phyloP scores from a whole-genome alignment of 345 rosid genomes.

The Camelina sativa region DNA sequence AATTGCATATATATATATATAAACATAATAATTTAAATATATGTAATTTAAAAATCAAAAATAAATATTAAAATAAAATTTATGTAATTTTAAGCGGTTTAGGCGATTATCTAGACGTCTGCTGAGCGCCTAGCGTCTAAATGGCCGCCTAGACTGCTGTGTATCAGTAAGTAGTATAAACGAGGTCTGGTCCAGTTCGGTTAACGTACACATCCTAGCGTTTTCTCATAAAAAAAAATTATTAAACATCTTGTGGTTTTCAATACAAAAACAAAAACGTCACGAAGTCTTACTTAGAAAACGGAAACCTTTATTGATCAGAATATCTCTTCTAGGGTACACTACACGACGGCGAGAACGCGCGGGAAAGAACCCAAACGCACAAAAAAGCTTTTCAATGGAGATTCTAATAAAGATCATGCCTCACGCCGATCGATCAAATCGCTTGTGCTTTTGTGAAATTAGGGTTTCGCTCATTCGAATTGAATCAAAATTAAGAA shows the following conservation, averaged over 20 bases:
- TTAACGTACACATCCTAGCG: neutral
- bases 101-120: too few species aligned
- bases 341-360: neutral
- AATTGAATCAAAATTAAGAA: slow-evolving; percentile 2
- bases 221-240: neutral
- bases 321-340: slow-evolving; percentile 27
- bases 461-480: slow-evolving; percentile 9
- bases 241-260: slow-evolving; percentile 29
- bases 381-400: neutral
- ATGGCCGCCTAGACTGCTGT: too few species aligned
- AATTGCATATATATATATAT: too few species aligned
- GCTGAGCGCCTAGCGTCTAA: too few species aligned
- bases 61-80: too few species aligned
- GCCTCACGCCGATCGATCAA: neutral
- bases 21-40: too few species aligned
- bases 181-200: slow-evolving; percentile 3
- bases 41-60: too few species aligned
- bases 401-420: slow-evolving; percentile 9
- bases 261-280: neutral
- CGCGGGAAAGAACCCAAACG: slow-evolving; percentile 37
- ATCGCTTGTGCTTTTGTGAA: neutral
- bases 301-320: neutral
- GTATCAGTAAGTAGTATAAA: too few species aligned
- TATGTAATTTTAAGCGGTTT: too few species aligned
- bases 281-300: slow-evolving; percentile 13